Base-by-base conservation (phyloP, 208 protist species). In the Angomonas deanei region DNA sequence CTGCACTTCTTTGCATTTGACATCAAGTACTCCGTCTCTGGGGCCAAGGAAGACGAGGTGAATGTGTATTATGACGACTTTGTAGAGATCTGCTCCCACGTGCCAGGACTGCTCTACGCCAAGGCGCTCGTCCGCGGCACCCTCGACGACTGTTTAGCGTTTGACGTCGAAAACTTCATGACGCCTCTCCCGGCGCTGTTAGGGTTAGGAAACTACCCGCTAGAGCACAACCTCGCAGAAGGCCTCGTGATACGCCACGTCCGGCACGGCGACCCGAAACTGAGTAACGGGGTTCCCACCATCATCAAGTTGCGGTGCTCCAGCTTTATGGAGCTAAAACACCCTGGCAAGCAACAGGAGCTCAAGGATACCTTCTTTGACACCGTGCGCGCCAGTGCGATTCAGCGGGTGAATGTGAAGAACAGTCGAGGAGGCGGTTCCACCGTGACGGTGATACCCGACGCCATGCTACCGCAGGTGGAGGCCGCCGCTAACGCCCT, bases 1-100 rank as follows among this genome's bases (percentile, higher is more conserved):
- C 77, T 94, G 19, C 85, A 90, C 54, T 94, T 94, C 66, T 92
- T 88, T 61, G 88, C 88, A 34, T 94, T 92, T 54, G 88, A 94
- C 72, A 82, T 94, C 62, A 94, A 94, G 66, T 88, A 88, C 72
- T 79, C 78, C 48, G 23, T 56, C 21, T 64, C 5, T 15, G 61
- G 54, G 3, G 58, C 61, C n/a, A 52, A 61, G 17, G 61, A 70
- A 5, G 73, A 69, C 1, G 83, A 82, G 56, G 31, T 46, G 21
- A 82, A 74, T 26, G 73, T 94, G 32, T 86, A 72, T 0, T 92
- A 80, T 68, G 88, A 94, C 72, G 74, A 88, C 34, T 78, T 78
- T 26, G 58, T 54, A 4, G 64, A 77, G 13, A 74, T 94, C 31
- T 94, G 92, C 67, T 70, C 84, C 54, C 66, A 70, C 10, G 70